Evolutionary conservation across 345 rosid species (phyloP), one percentile per base, ranked within the genome.

Genomic region (Murraya koenigii): DNA sequence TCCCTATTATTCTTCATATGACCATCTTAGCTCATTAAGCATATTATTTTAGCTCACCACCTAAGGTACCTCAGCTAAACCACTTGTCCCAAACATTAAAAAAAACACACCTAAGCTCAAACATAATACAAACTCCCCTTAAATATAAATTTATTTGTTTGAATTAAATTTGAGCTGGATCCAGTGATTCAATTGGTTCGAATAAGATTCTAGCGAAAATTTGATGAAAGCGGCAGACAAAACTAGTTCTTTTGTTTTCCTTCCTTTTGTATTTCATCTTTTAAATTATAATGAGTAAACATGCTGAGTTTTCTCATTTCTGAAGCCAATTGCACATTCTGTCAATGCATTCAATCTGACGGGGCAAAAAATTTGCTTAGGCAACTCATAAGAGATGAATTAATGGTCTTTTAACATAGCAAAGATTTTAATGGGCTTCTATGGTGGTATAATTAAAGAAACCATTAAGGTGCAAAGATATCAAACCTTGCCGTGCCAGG

Each of bases 401-500:
- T 36, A 22, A 7, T 58, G 44, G 11, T 22, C 55, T 32, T 74
- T 32, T 17, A 14, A 52, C 20, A 61, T 30, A 67, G 75, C 73
- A 66, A 47, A 17, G 19, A 5, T 56, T 28, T 59, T 59, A 25
- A 7, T 7, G 38, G 58, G 68, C 58, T 60, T 60, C 38, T n/a
- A 15, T 3, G 3, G 25, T 25, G 7, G 8, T 33, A 28, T 15
- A 54, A 69, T 20, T 32, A 23, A 32, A 38, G 67, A 69, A 68
- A 64, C 38, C n/a, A 66, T 71, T 68, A 44, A 20, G 74, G 56
- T 56, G 68, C 54, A 30, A 58, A 77, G 83, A 70, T 49, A 49
- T 58, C 66, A 55, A 90, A 94, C 99, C 99, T 92, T 76, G 97
- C 99, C 73, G 99, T 96, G 54, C 97, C 99, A 20, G 98, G 99